phyloP scores from a whole-genome alignment of 805 yeast species.

The Maudiozyma pseudohumilis region DNA sequence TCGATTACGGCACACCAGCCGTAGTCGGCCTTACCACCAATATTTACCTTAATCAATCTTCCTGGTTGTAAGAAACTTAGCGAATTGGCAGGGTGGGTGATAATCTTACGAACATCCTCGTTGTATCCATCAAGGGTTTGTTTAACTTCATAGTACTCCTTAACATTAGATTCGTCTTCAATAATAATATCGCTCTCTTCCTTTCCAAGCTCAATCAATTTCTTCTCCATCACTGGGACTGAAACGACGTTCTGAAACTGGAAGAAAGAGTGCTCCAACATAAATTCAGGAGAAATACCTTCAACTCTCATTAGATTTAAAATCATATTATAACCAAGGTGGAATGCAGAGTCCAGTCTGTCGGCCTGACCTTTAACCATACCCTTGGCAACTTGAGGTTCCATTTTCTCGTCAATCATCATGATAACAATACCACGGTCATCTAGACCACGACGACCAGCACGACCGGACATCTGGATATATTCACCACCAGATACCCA shows the following conservation, averaged over 20 bases:
- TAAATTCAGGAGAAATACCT: conserved; percentile 95
- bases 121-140: conserved; percentile 62
- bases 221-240: conserved; percentile 73
- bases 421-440: conserved; percentile 98
- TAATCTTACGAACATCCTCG: conserved; percentile 66
- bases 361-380: conserved; percentile 99
- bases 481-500: conserved; percentile 99
- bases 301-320: conserved; percentile 92
- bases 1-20: conserved; percentile 95
- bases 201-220: conserved; percentile 44
- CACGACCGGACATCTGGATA: conserved; percentile 99
- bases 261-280: conserved; percentile 88
- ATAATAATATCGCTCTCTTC: conserved; percentile 42
- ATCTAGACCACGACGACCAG: conserved; percentile 98
- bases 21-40: conserved; percentile 50
- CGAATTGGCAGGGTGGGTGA: conserved; percentile 84
- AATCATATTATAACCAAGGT: conserved; percentile 94
- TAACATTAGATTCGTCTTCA: conserved; percentile 65
- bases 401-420: conserved; percentile 99
- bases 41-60: conserved; percentile 60
- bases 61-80: conserved; percentile 84
- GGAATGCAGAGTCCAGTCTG: conserved; percentile 94
- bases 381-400: conserved; percentile 97
- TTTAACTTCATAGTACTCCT: conserved; percentile 74
- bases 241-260: conserved; percentile 91